Percentiles rank a stretch among this genome's conserved stretches.
These are phyloP conservation scores for Exophiala alcalophila DNA, from an alignment of 2,329 filamentous ascomycete species.

Conservation along the genomic window DNA sequence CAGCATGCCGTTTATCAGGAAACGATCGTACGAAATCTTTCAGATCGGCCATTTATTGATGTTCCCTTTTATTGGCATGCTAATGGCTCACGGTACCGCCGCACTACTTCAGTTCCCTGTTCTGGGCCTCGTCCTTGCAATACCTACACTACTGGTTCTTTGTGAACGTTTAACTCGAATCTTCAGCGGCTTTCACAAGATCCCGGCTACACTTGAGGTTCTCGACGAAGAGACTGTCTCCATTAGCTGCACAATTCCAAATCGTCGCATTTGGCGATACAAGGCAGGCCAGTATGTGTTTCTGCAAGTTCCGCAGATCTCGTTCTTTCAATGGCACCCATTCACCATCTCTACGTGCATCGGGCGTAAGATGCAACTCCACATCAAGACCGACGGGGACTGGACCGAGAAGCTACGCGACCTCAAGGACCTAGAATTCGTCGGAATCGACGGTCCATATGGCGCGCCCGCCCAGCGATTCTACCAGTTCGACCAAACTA, in stretches of 20 bases:
- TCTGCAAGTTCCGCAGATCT: constrained; percentile 53
- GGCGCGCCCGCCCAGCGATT: constrained; percentile 59
- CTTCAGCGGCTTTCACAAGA: constrained; percentile 47
- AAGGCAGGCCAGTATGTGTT: constrained; percentile 59
- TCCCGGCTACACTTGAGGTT: constrained; percentile 49
- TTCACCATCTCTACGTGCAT: constrained; percentile 58
- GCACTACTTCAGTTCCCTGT: constrained; percentile 54
- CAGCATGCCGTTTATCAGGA: constrained; percentile 52
- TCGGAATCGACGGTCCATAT: constrained; percentile 58
- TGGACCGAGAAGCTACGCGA: constrained; percentile 52
- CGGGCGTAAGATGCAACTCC: constrained; percentile 52
- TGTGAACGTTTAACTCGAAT: constrained; percentile 50
- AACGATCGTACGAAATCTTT: constrained; percentile 56
- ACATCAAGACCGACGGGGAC: constrained; percentile 59
- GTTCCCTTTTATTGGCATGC: constrained; percentile 55
- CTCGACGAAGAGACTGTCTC: constrained; percentile 55
- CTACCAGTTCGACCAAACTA: constrained; percentile 56
- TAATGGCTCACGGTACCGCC: constrained; percentile 52
- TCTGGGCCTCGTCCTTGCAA: constrained; percentile 56
- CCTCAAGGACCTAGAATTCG: constrained; percentile 44
- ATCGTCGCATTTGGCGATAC: constrained; percentile 51
- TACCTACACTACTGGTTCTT: constrained; percentile 53
- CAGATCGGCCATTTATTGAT: constrained; percentile 57
- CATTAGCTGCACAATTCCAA: constrained; percentile 49
- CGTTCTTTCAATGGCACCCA: constrained; percentile 58